Base-by-base conservation (phyloP, 2,329 filamentous ascomycete genomes). In the Tolypocladium capitatum region DNA sequence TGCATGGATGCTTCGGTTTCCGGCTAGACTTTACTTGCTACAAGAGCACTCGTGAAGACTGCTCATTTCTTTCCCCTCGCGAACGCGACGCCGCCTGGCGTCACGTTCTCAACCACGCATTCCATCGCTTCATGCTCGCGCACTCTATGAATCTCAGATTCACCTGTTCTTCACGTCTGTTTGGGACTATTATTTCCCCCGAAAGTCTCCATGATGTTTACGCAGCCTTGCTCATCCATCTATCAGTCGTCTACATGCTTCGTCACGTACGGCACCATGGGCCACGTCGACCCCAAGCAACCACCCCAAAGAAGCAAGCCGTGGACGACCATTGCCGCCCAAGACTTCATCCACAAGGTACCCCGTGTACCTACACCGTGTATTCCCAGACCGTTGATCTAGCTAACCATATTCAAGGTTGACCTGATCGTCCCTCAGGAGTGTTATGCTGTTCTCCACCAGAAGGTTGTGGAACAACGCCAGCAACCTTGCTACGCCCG, bases 351-450 rank as follows among this genome's bases (percentile, higher is more conserved):
- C 24, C 83, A 91, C 60, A 84, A 80, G 57, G 83, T 82, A 61
- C 47, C 59, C 51, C 24, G 20, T n/a, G 46, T 32, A n/a, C n/a
- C 9, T 21, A 1, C 14, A 14, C 20, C 32, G 6, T 2, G 6
- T 10, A 11, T 28, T 5, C 13, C 24, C 21, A n/a, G 6, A 2
- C 18, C 18, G 35, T 9, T 27, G 5, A 11, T 18, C 16, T 16
- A 20, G 48, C 46, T 53, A 10, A 53, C 27, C 24, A 11, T 42
- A 31, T 32, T 18, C 4, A 31, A 83, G 79, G 64, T 83, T 8
- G 83, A 92, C 51, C 62, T 94, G 2, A 70, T 92, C n/a, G 60
- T 94, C 0, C 86, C 89, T 0, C 69, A 78, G 53, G 78, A 82
- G 44, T 54, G 76, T 1, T 80, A 77, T 55, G 69, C 75, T 27